Evolutionary conservation across 441 rosid genomes (phyloP).

Genomic region (Adansonia rubrostipa): DNA sequence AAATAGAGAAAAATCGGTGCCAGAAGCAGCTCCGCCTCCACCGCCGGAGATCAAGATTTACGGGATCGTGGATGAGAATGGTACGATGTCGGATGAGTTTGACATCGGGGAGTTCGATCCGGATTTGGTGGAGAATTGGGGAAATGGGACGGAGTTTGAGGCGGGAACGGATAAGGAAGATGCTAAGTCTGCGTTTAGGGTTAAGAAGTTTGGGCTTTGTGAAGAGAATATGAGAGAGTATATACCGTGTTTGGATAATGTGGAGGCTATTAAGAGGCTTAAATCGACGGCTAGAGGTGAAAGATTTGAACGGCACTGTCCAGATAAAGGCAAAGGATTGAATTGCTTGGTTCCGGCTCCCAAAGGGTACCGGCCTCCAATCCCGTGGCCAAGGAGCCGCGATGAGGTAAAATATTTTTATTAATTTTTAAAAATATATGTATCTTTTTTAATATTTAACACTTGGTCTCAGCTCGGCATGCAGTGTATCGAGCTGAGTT

Average conservation of each 20-base stretch:
- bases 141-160: slow-evolving; percentile 47
- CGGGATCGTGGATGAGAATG: slow-evolving; percentile 80
- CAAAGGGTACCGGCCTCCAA: slow-evolving; percentile 63
- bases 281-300: slow-evolving; percentile 80
- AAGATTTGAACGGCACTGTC: slow-evolving; percentile 86
- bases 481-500: background rate
- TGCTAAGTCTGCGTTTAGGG: slow-evolving; percentile 31
- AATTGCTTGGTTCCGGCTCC: slow-evolving; percentile 89
- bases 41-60: slow-evolving; percentile 48
- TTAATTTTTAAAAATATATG: background rate
- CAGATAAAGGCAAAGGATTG: slow-evolving; percentile 56
- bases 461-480: background rate
- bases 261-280: slow-evolving; percentile 61
- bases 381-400: slow-evolving; percentile 96
- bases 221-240: slow-evolving; percentile 66
- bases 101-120: slow-evolving; percentile 84
- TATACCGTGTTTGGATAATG: slow-evolving; percentile 92
- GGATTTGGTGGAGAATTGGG: slow-evolving; percentile 56
- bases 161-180: slow-evolving; percentile 29
- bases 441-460: background rate
- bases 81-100: slow-evolving; percentile 82
- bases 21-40: slow-evolving; percentile 37
- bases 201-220: slow-evolving; percentile 56
- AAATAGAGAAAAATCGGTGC: slow-evolving; percentile 5
- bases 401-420: slow-evolving; percentile 63